Evolutionary conservation across 1,139 yeast species (phyloP).

Genomic region (Hansenula sp.): DNA sequence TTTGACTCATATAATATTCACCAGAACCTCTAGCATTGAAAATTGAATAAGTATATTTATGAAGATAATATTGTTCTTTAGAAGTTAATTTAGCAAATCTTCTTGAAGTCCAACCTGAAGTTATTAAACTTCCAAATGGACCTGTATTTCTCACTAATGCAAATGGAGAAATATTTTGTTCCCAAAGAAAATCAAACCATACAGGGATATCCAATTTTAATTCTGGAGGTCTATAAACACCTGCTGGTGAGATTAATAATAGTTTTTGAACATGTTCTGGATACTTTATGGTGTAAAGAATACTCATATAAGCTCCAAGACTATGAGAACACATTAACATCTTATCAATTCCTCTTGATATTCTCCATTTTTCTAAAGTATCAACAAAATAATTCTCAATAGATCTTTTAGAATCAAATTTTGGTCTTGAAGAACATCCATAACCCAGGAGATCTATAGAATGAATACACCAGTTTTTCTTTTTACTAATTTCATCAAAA

Average conservation of each 20-base stretch:
- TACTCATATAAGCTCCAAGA: conserved; percentile 82
- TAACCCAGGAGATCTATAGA: conserved; percentile 73
- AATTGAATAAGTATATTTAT: conserved; percentile 64
- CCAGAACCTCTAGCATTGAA: conserved; percentile 73
- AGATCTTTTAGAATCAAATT: conserved; percentile 36
- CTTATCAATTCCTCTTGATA: conserved; percentile 42
- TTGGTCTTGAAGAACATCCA: conserved; percentile 68
- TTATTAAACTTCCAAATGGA: conserved; percentile 62
- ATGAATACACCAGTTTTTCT: conserved; percentile 56
- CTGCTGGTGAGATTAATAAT: conserved; percentile 82
- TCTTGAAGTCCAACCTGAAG: conserved; percentile 75
- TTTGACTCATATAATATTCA: conserved; percentile 66
- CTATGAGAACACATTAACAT: conserved; percentile 87
- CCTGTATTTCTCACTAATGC: conserved; percentile 59
- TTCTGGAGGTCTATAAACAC: conserved; percentile 42
- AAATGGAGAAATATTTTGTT: conserved; percentile 67
- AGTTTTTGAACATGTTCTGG: conserved; percentile 59
- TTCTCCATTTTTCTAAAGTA: conserved; percentile 75
- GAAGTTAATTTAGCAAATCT: conserved; percentile 49
- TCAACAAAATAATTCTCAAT: conserved; percentile 72
- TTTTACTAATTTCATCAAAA: conserved; percentile 39
- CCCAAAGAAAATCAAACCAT: conserved; percentile 68
- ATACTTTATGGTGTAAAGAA: conserved; percentile 68
- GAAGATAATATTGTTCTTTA: conserved; percentile 43
- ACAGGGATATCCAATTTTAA: conserved; percentile 45